Evolutionary conservation across 331 rosid genomes (phyloP), one percentile per base, ranked within the genome.

Genomic region (Rosa hybrid): DNA sequence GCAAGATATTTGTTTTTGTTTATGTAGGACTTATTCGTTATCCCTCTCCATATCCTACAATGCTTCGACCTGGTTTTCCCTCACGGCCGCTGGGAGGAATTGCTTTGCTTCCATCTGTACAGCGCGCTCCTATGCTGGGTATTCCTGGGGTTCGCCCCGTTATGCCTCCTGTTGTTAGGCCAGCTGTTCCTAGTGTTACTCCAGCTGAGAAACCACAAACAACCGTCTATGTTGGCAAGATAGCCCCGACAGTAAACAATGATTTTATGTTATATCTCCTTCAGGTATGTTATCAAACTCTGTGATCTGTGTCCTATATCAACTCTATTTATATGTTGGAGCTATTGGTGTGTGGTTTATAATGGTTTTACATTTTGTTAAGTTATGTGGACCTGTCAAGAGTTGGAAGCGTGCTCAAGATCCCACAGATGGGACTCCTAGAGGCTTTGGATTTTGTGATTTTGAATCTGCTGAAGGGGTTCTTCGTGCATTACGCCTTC

Each of bases 391-490:
- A 85, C 87, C 93, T 75, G 90, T 96, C 88, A 96, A 93, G 91
- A 90, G 88, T 89, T 96, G 99, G 99, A 96, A 96, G 85, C 97
- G 98, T 56, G 86, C 92, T 76, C 98, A 93, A 85, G 88, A 89
- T 90, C 91, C 96, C 78, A 84, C 98, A 7, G 87, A 88, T 86
- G 99, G 98, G 78, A 85, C 94, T 81, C 98, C 94, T 81, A 90
- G 90, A 81, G 85, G 94, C 68, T 96, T 93, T 90, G 99, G 99
- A 17, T 93, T 96, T 82, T 96, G 91, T 54, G 99, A 96, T 81
- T 96, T 96, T 82, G 99, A 96, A 83, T 87, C 97, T 82, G 97
- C 94, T 64, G 99, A 96, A 88, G 99, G 97, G 50, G 98, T 96
- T 75, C 99, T 93, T 68, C 97, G 98, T 72, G 99, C 98, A 12